Percentiles rank a stretch among this genome's conserved stretches.
Evolutionary conservation across 305 asterid genomes (phyloP).

Genomic region (Solanum hybrid): DNA sequence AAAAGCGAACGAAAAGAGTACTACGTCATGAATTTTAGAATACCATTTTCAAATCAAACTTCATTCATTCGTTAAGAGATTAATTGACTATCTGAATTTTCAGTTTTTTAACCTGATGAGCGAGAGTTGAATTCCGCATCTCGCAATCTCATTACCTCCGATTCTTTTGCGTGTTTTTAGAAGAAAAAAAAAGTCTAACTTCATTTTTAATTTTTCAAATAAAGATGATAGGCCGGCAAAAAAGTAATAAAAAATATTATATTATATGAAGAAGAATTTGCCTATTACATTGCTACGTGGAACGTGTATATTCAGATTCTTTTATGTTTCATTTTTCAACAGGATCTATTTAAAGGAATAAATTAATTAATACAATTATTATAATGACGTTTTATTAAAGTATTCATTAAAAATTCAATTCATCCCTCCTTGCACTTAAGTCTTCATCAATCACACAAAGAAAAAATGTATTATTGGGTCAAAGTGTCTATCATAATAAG

Average conservation of each 20-base stretch:
- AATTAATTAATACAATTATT: neutral
- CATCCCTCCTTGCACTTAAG: neutral
- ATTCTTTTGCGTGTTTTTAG: neutral
- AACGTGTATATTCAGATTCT: neutral
- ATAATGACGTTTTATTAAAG: neutral
- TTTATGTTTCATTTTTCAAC: neutral
- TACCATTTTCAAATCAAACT: neutral
- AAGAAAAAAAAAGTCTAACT: neutral
- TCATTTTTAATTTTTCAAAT: neutral
- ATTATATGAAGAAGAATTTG: neutral
- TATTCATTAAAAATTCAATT: neutral
- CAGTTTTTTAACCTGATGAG: fast-evolving
- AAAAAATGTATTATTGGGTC: neutral
- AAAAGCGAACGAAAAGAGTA: neutral
- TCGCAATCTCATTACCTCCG: neutral
- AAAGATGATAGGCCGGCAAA: neutral
- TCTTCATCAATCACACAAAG: neutral
- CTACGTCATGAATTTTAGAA: neutral
- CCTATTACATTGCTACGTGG: neutral
- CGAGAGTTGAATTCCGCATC: neutral
- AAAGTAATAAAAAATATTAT: too few species aligned
- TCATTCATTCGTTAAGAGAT: fast-evolving
- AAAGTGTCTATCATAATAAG: neutral
- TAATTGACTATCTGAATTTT: fast-evolving
- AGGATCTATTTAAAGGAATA: neutral